These are phyloP conservation scores for Saturnispora diversa DNA, from an alignment of 805 yeast genomes.

Conservation along the genomic window DNA sequence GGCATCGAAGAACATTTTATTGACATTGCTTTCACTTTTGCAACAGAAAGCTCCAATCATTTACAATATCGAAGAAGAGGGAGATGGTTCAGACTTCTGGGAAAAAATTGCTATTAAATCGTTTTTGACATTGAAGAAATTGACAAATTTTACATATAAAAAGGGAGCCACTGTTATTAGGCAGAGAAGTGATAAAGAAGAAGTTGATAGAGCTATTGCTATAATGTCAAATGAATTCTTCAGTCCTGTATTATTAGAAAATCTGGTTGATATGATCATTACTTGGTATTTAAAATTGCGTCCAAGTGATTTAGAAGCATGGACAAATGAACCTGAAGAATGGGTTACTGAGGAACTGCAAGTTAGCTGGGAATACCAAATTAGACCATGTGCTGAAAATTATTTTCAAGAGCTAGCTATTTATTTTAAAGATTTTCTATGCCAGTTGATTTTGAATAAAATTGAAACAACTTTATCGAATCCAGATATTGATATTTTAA, in stretches of 20 bases:
- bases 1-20: constrained; percentile 50
- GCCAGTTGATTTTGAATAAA: constrained; percentile 50
- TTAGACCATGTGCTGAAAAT: constrained; percentile 81
- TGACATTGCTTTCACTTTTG: constrained; percentile 50
- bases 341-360: constrained; percentile 80
- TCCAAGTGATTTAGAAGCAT: constrained; percentile 69
- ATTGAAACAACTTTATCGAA: constrained; percentile 37
- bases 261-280: constrained; percentile 59
- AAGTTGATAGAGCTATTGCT: constrained; percentile 49
- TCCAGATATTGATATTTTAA: constrained; percentile 39
- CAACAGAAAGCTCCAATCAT: constrained; percentile 57
- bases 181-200: constrained; percentile 57
- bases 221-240: constrained; percentile 48
- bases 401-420: constrained; percentile 68
- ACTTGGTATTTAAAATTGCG: constrained; percentile 65
- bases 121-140: constrained; percentile 53
- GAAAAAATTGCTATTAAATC: constrained; percentile 62
- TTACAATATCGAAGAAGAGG: constrained; percentile 33
- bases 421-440: constrained; percentile 48
- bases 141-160: constrained; percentile 53
- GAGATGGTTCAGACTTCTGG: constrained; percentile 59
- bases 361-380: constrained; percentile 72
- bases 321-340: constrained; percentile 87
- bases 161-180: constrained; percentile 59
- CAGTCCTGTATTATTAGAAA: constrained; percentile 45